phyloP scores from a whole-genome alignment of 1,139 yeast genomes.

The Zygoascus meyerae region DNA sequence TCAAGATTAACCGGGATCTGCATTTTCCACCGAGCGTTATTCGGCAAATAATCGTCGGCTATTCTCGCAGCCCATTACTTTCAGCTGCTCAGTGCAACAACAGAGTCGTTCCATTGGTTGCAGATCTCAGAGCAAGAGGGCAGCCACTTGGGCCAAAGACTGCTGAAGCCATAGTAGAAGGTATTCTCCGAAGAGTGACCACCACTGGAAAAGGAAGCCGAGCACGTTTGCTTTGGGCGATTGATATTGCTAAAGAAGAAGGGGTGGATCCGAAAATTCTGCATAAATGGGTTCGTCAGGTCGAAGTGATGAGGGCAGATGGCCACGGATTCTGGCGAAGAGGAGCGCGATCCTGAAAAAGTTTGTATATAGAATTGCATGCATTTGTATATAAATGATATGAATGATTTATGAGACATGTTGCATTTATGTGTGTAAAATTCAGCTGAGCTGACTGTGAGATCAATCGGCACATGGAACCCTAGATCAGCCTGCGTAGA shows the following conservation, averaged over 20 bases:
- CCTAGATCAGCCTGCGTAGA: too few relatives aligned
- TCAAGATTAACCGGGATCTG: constrained; percentile 12
- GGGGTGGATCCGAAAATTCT: constrained; percentile 16
- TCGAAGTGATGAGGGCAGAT: constrained; percentile 13
- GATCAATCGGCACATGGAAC: too few relatives aligned
- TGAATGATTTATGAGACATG: not conserved
- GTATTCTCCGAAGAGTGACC: constrained; percentile 14
- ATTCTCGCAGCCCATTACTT: constrained; percentile 17
- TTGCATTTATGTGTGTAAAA: too few relatives aligned
- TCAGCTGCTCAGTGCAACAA: constrained; percentile 17
- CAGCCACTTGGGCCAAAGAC: constrained; percentile 14
- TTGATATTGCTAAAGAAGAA: constrained; percentile 20
- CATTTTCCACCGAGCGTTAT: constrained; percentile 17
- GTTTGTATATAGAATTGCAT: too few relatives aligned
- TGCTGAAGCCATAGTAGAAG: constrained; percentile 16
- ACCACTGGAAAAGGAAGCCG: constrained; percentile 18
- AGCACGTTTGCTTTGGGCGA: constrained; percentile 21
- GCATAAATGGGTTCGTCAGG: constrained; percentile 15
- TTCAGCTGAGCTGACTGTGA: too few relatives aligned
- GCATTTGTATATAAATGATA: not conserved
- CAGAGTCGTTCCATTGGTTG: constrained; percentile 16
- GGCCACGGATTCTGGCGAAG: constrained; percentile 18
- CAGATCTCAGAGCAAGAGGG: constrained; percentile 15
- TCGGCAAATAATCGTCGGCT: constrained; percentile 19
- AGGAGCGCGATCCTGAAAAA: not conserved